Conservation (phyloP, 805 yeast genomes). For the Metschnikowia peoriensis region DNA sequence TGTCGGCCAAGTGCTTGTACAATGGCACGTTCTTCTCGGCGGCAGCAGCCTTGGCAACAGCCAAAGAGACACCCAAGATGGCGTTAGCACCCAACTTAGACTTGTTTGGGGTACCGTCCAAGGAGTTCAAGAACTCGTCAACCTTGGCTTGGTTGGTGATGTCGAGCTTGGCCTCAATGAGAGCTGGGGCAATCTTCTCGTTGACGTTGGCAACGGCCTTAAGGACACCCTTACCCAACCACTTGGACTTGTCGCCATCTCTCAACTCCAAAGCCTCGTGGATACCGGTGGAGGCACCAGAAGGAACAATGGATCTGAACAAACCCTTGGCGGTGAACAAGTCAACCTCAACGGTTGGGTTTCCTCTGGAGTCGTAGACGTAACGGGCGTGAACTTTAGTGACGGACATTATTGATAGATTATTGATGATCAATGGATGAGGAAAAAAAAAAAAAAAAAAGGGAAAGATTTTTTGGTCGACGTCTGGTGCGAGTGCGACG, state of each 20-base stretch:
- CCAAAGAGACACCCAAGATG: constrained; percentile 95
- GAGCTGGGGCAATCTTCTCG: constrained; percentile 91
- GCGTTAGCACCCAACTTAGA: constrained; percentile 98
- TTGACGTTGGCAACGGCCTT: constrained; percentile 97
- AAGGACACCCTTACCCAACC: constrained; percentile 98
- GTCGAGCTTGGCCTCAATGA: constrained; percentile 75
- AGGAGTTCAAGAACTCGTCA: constrained; percentile 78
- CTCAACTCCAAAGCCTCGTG: constrained; percentile 98
- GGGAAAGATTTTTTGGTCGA: neutral
- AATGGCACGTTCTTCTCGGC: constrained; percentile 93
- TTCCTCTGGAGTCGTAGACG: constrained; percentile 99
- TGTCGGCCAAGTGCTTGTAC: constrained; percentile 84
- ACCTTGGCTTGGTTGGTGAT: constrained; percentile 82
- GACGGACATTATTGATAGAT: constrained; percentile 65
- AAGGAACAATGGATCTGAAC: constrained; percentile 97
- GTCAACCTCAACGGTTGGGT: constrained; percentile 99
- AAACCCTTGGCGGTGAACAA: constrained; percentile 86
- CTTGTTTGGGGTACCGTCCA: constrained; percentile 98
- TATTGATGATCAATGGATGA: constrained; percentile 6
- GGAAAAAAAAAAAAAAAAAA: constrained; percentile 8
- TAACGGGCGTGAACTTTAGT: constrained; percentile 88
- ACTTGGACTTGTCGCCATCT: constrained; percentile 95
- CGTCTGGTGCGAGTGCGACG: constrained; percentile 13
- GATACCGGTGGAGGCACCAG: constrained; percentile 99
- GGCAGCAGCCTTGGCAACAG: constrained; percentile 97